These are phyloP conservation scores for Rhynchosporium agropyri DNA, from an alignment of 2,329 filamentous ascomycete species.

Conservation along the genomic window DNA sequence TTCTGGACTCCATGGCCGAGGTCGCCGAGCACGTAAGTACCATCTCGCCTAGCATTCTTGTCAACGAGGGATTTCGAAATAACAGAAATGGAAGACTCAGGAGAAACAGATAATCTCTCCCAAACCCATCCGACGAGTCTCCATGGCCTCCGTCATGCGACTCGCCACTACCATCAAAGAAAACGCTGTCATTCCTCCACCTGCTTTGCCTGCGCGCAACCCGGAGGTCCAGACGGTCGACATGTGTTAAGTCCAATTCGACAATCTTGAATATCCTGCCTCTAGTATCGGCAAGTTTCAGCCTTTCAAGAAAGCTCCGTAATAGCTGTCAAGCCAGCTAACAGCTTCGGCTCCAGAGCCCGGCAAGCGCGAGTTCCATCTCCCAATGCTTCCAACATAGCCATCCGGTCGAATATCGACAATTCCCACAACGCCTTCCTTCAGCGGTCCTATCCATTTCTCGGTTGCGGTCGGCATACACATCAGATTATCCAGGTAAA, in stretches of 20 bases:
- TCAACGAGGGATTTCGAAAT: neutral
- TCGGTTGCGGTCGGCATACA: slow-evolving; percentile 61
- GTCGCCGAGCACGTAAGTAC: neutral
- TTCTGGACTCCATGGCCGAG: neutral
- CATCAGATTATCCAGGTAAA: slow-evolving; percentile 70
- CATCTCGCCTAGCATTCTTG: neutral
- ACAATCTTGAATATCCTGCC: neutral
- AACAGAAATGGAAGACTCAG: neutral
- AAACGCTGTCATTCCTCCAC: neutral
- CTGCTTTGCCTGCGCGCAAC: neutral
- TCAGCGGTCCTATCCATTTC: slow-evolving; percentile 65
- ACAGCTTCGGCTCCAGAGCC: slow-evolving; percentile 42
- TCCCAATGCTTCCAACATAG: slow-evolving; percentile 67
- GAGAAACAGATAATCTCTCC: neutral
- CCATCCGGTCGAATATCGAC: slow-evolving; percentile 73
- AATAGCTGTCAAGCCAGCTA: slow-evolving; percentile 55
- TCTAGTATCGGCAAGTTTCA: slow-evolving; percentile 16
- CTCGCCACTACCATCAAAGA: neutral
- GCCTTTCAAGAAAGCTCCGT: slow-evolving; percentile 48
- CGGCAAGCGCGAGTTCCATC: slow-evolving; percentile 42
- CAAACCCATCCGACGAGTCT: slow-evolving; percentile 4
- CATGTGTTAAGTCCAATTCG: neutral
- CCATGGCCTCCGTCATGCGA: neutral
- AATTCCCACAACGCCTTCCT: slow-evolving; percentile 60
- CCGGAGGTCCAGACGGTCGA: too few species aligned